A percentile compares a stretch with the other conserved stretches of the same genome.
phyloP scores from a whole-genome alignment of 371 early-diverging fungal species.

The Apophysomyces ossiformis region DNA sequence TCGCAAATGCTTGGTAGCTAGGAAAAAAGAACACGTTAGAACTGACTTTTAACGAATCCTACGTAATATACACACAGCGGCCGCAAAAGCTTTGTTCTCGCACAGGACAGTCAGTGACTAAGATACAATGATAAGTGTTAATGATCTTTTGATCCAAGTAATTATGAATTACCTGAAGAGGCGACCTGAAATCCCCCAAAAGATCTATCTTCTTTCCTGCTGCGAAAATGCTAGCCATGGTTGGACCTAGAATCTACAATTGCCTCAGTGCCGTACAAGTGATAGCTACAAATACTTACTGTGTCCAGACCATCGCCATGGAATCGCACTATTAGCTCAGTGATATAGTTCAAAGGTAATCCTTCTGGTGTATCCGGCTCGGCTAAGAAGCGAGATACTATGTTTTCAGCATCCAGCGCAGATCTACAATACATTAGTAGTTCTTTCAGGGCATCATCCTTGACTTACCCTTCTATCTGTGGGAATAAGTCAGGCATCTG shows the following conservation, averaged over 20 bases:
- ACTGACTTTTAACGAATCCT: conserved; percentile 3
- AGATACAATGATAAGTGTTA: not conserved
- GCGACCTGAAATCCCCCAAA: conserved; percentile 60
- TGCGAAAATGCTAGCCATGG: conserved; percentile 49
- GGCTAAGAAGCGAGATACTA: conserved; percentile 50
- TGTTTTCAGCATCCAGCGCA: conserved; percentile 47
- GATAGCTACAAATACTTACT: conserved; percentile 30
- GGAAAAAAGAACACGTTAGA: conserved; percentile 24
- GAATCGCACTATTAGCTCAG: conserved; percentile 57
- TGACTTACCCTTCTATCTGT: conserved; percentile 63
- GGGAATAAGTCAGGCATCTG: conserved; percentile 91
- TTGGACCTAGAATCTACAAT: conserved; percentile 56
- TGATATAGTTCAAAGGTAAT: conserved; percentile 57
- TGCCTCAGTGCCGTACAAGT: not conserved
- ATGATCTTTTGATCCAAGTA: not conserved
- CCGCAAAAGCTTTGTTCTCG: conserved; percentile 60
- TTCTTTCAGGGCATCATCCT: not conserved
- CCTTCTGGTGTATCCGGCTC: conserved; percentile 52
- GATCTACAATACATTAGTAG: conserved; percentile 19
- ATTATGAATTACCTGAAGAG: conserved; percentile 46
- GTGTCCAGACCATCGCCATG: conserved; percentile 64
- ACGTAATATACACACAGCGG: conserved; percentile 44
- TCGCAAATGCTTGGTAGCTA: conserved; percentile 58
- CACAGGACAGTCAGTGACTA: conserved; percentile 53
- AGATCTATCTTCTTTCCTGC: conserved; percentile 51